Percentiles rank a stretch among this genome's conserved stretches.
phyloP scores from a whole-genome alignment of 331 rosid species.

The Ulmus americana region DNA sequence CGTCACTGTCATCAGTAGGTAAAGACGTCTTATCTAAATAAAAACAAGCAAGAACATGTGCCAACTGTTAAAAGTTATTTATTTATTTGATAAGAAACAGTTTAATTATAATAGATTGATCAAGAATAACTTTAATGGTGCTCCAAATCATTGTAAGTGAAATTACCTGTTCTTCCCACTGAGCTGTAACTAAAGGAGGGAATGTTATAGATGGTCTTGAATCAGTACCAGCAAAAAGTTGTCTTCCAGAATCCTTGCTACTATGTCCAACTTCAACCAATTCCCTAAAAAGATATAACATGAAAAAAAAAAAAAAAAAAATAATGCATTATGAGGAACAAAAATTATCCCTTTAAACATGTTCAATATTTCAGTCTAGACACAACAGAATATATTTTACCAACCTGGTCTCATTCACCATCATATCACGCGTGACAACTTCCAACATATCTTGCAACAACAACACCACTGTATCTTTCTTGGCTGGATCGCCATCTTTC shows the following conservation, averaged over 20 bases:
- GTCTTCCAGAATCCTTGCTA: slow-evolving; percentile 79
- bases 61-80: slow-evolving; percentile 1
- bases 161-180: slow-evolving; percentile 85
- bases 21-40: slow-evolving; percentile 78
- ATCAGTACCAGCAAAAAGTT: slow-evolving; percentile 90
- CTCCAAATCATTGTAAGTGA: slow-evolving; percentile 11
- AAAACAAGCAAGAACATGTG: slow-evolving; percentile 14
- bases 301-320: neutral
- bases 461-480: slow-evolving; percentile 58
- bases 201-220: slow-evolving; percentile 62
- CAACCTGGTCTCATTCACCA: slow-evolving; percentile 86
- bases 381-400: slow-evolving; percentile 25
- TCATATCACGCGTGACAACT: slow-evolving; percentile 94
- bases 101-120: neutral
- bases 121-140: slow-evolving; percentile 9
- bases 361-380: slow-evolving; percentile 8
- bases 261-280: slow-evolving; percentile 75
- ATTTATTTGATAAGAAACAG: too few relatives aligned
- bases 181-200: slow-evolving; percentile 77
- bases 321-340: neutral
- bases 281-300: slow-evolving; percentile 51
- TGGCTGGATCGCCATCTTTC: slow-evolving; percentile 64
- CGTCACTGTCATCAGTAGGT: slow-evolving; percentile 72
- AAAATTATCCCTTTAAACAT: neutral
- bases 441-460: slow-evolving; percentile 93